Conservation (phyloP, 2,329 filamentous ascomycete species). For the Coniochaeta prunicola region DNA sequence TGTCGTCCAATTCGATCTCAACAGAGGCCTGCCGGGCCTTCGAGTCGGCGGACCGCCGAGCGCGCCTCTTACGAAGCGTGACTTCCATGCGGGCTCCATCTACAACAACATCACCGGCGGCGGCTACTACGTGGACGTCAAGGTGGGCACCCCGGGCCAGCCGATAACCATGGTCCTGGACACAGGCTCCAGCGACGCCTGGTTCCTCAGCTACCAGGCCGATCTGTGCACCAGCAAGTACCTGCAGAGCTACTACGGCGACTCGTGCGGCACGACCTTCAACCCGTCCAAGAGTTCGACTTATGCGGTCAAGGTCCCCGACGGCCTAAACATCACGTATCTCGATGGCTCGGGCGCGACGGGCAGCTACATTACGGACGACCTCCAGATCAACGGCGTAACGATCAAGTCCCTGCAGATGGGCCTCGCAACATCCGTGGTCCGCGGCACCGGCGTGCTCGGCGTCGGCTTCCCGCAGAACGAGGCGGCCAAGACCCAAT, state of each 20-base stretch:
- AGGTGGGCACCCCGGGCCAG: slow-evolving; percentile 53
- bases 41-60: slow-evolving; percentile 8
- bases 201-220: slow-evolving; percentile 37
- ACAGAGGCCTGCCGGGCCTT: slow-evolving; percentile 11
- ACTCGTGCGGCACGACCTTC: slow-evolving; percentile 32
- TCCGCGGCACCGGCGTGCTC: slow-evolving; percentile 47
- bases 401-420: slow-evolving; percentile 45
- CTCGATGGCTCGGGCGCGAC: slow-evolving; percentile 46
- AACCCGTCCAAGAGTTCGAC: slow-evolving; percentile 39
- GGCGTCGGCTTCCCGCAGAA: slow-evolving; percentile 50
- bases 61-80: slow-evolving; percentile 4
- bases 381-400: slow-evolving; percentile 42
- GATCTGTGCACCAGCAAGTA: slow-evolving; percentile 29
- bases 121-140: slow-evolving; percentile 49
- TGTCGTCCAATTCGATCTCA: slow-evolving; percentile 16
- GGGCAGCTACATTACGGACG: slow-evolving; percentile 53
- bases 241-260: slow-evolving; percentile 26
- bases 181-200: slow-evolving; percentile 57
- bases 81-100: slow-evolving; percentile 28
- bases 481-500: slow-evolving; percentile 33
- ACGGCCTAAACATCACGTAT: slow-evolving; percentile 53
- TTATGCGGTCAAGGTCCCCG: slow-evolving; percentile 31
- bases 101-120: slow-evolving; percentile 48
- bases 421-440: slow-evolving; percentile 42
- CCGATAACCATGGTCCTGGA: slow-evolving; percentile 48